Conservation (phyloP, 2,329 filamentous ascomycete genomes). For the Truncatella angustata region DNA sequence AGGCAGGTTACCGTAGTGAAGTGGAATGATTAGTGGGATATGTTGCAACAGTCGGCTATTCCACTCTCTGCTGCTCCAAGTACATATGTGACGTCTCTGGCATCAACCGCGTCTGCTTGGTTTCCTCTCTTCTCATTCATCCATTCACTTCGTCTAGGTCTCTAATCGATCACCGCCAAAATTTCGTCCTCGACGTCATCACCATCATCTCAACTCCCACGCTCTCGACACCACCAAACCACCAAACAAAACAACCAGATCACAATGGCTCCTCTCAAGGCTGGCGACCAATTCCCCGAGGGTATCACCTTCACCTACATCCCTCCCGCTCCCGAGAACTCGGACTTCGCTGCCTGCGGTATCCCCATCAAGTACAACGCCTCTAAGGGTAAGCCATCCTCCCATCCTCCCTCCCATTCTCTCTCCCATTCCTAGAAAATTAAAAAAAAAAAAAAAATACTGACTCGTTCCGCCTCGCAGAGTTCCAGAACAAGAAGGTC, state of each 20-base stretch:
- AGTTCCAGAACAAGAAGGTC: conserved; percentile 53
- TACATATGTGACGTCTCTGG: neutral
- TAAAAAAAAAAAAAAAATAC: too few relatives aligned
- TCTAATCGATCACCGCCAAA: neutral
- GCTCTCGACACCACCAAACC: neutral
- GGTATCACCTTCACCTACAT: conserved; percentile 83
- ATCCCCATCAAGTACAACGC: conserved; percentile 76
- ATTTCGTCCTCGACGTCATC: neutral
- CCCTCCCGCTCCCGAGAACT: conserved; percentile 68
- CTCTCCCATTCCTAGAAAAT: neutral
- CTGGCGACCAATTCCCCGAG: conserved; percentile 80
- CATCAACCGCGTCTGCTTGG: neutral
- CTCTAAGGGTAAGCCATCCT: conserved; percentile 61
- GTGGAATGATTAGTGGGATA: neutral
- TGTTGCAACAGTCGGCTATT: too few relatives aligned
- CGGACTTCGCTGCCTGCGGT: conserved; percentile 73
- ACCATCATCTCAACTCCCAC: neutral
- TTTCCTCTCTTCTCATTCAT: neutral
- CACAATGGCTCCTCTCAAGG: conserved; percentile 62
- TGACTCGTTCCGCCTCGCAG: conserved; percentile 24
- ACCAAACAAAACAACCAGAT: neutral
- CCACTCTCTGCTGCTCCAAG: neutral
- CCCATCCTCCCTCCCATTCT: neutral
- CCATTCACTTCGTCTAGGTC: neutral
- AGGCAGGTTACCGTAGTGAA: neutral